Percentiles rank a stretch among this genome's conserved stretches.
phyloP scores from a whole-genome alignment of 306 rosid genomes.

The Corylus avellana region DNA sequence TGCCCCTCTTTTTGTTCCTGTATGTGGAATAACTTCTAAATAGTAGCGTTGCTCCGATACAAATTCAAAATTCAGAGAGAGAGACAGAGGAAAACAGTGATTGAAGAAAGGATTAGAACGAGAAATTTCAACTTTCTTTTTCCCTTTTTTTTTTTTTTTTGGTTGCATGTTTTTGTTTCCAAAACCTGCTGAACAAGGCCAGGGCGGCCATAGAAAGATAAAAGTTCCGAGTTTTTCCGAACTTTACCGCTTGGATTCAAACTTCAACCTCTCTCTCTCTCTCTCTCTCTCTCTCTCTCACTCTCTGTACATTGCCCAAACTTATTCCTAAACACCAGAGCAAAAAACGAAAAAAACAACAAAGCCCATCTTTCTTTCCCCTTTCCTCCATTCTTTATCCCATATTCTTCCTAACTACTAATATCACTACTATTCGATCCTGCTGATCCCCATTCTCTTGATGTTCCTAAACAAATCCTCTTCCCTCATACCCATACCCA shows the following conservation, averaged over 20 bases:
- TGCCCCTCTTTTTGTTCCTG: no score
- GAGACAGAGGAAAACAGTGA: background rate
- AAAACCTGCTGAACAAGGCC: constrained; percentile 28
- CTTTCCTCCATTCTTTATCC: background rate
- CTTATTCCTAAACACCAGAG: constrained; percentile 53
- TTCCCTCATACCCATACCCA: constrained; percentile 43
- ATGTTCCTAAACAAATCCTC: constrained; percentile 63
- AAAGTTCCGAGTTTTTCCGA: constrained; percentile 13
- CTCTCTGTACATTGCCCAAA: constrained; percentile 63
- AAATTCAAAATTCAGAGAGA: background rate
- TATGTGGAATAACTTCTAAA: no score
- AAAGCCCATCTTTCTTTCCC: background rate
- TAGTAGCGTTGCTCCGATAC: background rate
- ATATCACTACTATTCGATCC: constrained; percentile 43
- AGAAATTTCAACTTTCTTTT: background rate
- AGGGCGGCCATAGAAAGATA: constrained; percentile 8
- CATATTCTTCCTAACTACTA: constrained; percentile 13
- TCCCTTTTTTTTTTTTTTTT: no score
- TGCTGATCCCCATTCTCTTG: constrained; percentile 66
- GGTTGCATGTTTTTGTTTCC: background rate
- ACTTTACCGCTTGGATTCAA: background rate
- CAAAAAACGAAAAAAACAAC: background rate
- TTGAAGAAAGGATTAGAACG: background rate
- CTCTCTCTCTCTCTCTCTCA: constrained; percentile 10
- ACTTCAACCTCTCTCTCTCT: constrained; percentile 9